A percentile compares a stretch with the other conserved stretches of the same genome.
Evolutionary conservation across 2,329 filamentous ascomycete genomes (phyloP).

Genomic region (Hypoxylon sp.): DNA sequence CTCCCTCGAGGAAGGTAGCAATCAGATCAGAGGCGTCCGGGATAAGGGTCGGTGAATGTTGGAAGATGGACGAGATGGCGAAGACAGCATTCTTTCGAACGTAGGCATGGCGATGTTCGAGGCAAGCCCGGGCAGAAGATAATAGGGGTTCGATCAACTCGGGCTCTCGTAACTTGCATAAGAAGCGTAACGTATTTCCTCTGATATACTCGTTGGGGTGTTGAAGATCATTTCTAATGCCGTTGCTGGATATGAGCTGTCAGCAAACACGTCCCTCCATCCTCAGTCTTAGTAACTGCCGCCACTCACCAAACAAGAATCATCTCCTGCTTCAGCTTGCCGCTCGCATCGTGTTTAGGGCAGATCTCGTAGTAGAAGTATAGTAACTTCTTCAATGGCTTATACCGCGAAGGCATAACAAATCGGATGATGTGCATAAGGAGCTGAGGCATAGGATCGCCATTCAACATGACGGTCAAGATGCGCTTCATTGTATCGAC

Average conservation of each 20-base stretch:
- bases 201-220: conserved; percentile 98
- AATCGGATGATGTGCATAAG: conserved; percentile 99
- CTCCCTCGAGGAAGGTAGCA: conserved; percentile 87
- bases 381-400: conserved; percentile 95
- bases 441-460: conserved; percentile 93
- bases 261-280: conserved; percentile 1
- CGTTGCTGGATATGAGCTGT: conserved; percentile 75
- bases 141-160: conserved; percentile 97
- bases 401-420: conserved; percentile 98
- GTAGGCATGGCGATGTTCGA: conserved; percentile 97
- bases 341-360: conserved; percentile 90
- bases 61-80: conserved; percentile 91
- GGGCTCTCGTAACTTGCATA: conserved; percentile 94
- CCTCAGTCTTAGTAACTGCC: neutral
- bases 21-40: conserved; percentile 96
- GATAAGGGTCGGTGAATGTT: conserved; percentile 91
- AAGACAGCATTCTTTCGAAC: conserved; percentile 99
- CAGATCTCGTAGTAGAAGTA: conserved; percentile 99
- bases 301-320: conserved; percentile 90
- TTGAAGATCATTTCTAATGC: conserved; percentile 96
- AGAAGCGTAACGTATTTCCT: conserved; percentile 97
- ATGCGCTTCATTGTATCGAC: conserved; percentile 97
- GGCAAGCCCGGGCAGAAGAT: conserved; percentile 89
- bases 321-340: conserved; percentile 99
- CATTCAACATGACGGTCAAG: conserved; percentile 97